These are phyloP conservation scores for Gossypium herbaceum DNA, from an alignment of 345 rosid genomes.

Conservation along the genomic window DNA sequence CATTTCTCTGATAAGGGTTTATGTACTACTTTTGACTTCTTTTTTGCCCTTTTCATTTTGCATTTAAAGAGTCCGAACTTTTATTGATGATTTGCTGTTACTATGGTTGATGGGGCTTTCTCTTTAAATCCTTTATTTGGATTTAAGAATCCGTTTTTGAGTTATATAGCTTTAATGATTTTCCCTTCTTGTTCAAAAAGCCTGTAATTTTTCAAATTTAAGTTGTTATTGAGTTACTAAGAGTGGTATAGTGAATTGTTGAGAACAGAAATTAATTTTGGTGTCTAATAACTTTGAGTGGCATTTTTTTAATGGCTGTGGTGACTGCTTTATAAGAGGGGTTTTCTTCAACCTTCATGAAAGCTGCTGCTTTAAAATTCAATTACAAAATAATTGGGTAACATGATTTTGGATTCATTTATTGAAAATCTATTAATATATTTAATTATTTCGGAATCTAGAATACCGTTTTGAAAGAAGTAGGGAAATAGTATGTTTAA, in stretches of 20 bases:
- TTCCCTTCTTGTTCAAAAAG: neutral
- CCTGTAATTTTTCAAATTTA: neutral
- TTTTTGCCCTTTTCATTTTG: neutral
- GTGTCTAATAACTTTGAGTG: neutral
- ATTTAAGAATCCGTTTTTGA: neutral
- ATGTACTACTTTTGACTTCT: slow-evolving; percentile 2
- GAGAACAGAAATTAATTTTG: neutral
- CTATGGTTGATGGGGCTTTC: neutral
- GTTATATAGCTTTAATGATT: neutral
- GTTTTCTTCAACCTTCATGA: too few relatives aligned
- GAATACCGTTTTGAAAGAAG: too few relatives aligned
- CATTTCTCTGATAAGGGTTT: slow-evolving; percentile 90
- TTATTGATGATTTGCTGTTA: neutral
- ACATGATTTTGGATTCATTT: too few relatives aligned
- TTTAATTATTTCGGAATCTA: too few relatives aligned
- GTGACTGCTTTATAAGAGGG: neutral
- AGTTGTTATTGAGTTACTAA: neutral
- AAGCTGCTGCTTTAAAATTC: too few relatives aligned
- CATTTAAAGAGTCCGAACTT: neutral
- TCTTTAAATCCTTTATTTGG: neutral
- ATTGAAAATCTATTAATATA: too few relatives aligned
- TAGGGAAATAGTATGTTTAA: too few relatives aligned
- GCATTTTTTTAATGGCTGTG: neutral
- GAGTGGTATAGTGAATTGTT: neutral
- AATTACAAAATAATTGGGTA: too few relatives aligned